A percentile compares a stretch with the other conserved stretches of the same genome.
phyloP scores from a whole-genome alignment of 768 basidiomycete genomes.

The Boletus sp. region DNA sequence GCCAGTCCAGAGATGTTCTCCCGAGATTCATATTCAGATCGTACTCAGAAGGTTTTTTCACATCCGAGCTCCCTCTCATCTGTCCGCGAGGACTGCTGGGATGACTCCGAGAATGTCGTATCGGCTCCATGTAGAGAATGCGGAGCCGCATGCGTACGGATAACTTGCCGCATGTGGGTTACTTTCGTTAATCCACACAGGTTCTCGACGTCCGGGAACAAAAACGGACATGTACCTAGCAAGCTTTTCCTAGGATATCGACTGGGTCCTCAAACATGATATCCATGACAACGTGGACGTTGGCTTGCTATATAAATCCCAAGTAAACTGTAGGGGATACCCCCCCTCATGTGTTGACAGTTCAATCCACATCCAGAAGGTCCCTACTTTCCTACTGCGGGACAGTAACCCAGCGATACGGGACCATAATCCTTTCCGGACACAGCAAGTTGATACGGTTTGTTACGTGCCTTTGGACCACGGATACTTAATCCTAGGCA shows the following conservation, averaged over 20 bases:
- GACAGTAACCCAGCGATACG: neutral
- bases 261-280: neutral
- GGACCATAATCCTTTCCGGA: neutral
- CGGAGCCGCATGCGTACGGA: neutral
- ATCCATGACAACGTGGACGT: constrained; percentile 7
- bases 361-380: neutral
- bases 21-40: neutral
- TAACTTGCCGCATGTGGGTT: neutral
- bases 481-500: neutral
- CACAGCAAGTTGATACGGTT: neutral
- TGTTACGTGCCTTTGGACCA: neutral
- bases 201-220: neutral
- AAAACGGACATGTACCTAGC: neutral
- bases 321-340: neutral
- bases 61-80: neutral
- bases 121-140: neutral
- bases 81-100: neutral
- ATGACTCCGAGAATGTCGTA: neutral
- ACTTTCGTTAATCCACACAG: neutral
- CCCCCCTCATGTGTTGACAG: neutral
- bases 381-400: neutral
- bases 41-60: neutral
- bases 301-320: neutral
- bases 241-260: neutral
- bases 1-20: too few relatives aligned